A percentile compares a stretch with the other conserved stretches of the same genome.
These are phyloP conservation scores for Penicillium taxi DNA, from an alignment of 495 filamentous ascomycete species.

Conservation along the genomic window DNA sequence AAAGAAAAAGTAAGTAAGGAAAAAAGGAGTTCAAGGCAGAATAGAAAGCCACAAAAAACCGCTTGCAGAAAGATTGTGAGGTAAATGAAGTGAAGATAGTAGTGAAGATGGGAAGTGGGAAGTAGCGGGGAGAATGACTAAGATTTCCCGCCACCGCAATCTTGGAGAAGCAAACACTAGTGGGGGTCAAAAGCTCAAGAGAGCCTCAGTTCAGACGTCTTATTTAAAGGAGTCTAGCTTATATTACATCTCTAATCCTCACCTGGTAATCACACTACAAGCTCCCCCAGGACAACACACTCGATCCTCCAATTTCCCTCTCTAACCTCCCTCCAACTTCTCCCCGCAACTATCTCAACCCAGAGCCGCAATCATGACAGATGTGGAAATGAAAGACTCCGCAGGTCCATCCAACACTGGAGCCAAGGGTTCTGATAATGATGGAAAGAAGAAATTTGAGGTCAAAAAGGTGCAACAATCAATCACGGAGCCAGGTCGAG, in stretches of 20 bases:
- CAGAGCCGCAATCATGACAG: conserved; percentile 58
- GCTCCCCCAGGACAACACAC: no score
- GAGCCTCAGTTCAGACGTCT: no score
- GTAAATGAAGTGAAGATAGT: conserved; percentile 2
- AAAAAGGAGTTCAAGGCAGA: conserved; percentile 1
- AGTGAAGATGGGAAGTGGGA: conserved; percentile 10
- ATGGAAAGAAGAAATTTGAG: conserved; percentile 90
- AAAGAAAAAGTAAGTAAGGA: conserved; percentile 12
- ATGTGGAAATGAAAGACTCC: conserved; percentile 94
- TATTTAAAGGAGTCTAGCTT: no score
- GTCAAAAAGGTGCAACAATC: conserved; percentile 83
- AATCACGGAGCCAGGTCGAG: conserved; percentile 9
- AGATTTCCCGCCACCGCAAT: conserved; percentile 13
- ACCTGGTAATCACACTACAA: no score
- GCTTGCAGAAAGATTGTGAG: conserved; percentile 1
- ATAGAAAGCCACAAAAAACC: conserved; percentile 3
- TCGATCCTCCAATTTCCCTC: background rate
- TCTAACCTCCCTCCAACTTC: conserved; percentile 1
- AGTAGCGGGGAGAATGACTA: conserved; percentile 18
- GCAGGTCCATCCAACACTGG: conserved; percentile 46
- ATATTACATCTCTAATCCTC: no score
- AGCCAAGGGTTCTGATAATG: conserved; percentile 49
- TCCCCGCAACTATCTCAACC: background rate
- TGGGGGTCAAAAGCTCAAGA: no score
- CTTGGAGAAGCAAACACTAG: conserved; percentile 7